These are phyloP conservation scores for Rhytidhysteron rufulum DNA, from an alignment of 2,329 filamentous ascomycete species.

Conservation along the genomic window DNA sequence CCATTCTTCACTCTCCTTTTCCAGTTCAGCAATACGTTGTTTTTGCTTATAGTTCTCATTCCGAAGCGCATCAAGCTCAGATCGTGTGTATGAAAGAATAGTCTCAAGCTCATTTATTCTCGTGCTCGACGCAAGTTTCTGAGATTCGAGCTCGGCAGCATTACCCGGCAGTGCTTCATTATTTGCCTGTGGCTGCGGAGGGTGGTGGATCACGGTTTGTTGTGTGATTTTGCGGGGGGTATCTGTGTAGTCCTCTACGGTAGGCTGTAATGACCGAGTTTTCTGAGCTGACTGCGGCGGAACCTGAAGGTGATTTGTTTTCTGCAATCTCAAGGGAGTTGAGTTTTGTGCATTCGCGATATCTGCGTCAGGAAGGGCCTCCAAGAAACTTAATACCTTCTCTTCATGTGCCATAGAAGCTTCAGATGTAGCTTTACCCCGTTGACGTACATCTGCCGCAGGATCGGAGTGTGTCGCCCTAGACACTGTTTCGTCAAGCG, in stretches of 20 bases:
- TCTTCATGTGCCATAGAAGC: conserved; percentile 35
- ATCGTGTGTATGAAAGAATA: conserved; percentile 28
- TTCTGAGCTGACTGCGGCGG: conserved; percentile 22
- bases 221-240: conserved; percentile 33
- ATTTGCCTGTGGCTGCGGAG: conserved; percentile 12
- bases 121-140: conserved; percentile 22
- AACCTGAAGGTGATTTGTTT: conserved; percentile 24
- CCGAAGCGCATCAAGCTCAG: conserved; percentile 26
- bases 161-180: conserved; percentile 8
- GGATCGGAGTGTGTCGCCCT: conserved; percentile 22
- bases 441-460: conserved; percentile 17
- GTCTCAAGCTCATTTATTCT: conserved; percentile 34
- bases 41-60: conserved; percentile 27
- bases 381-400: conserved; percentile 35
- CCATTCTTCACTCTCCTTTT: conserved; percentile 12
- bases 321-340: conserved; percentile 21
- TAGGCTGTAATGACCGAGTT: conserved; percentile 29
- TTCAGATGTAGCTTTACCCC: conserved; percentile 21
- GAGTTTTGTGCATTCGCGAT: conserved; percentile 19
- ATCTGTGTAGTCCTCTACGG: conserved; percentile 31
- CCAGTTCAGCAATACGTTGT: conserved; percentile 15
- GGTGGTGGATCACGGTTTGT: conserved; percentile 31
- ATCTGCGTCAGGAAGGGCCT: conserved; percentile 33
- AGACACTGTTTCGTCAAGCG: conserved; percentile 17
- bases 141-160: conserved; percentile 23